Evolutionary conservation across 805 yeast genomes (phyloP).

Genomic region (Blastobotrys peoriensis): DNA sequence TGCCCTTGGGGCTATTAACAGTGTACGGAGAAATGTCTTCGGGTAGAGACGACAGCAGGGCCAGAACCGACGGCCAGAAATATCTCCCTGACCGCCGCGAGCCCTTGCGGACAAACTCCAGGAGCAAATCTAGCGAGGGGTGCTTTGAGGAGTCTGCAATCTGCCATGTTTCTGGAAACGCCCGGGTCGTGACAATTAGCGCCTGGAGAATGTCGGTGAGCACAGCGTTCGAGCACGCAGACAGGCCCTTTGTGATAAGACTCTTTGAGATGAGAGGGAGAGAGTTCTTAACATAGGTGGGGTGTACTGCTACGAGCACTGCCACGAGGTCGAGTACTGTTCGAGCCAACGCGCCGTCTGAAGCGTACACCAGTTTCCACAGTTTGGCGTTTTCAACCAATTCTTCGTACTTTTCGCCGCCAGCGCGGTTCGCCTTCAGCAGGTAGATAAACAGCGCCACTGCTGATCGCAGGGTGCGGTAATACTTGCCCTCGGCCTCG

Average conservation of each 20-base stretch:
- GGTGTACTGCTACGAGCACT: constrained; percentile 23
- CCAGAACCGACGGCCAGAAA: constrained; percentile 20
- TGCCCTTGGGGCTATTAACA: constrained; percentile 2
- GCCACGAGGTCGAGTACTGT: constrained; percentile 36
- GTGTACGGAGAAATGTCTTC: constrained; percentile 13
- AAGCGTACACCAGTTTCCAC: constrained; percentile 39
- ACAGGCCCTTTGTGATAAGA: constrained; percentile 19
- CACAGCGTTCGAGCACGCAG: constrained; percentile 12
- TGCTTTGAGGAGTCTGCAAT: constrained; percentile 12
- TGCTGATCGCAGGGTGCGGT: constrained; percentile 48
- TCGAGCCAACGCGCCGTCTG: constrained; percentile 39
- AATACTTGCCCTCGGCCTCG: constrained; percentile 60
- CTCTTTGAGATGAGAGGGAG: constrained; percentile 11
- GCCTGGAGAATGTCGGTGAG: constrained; percentile 27
- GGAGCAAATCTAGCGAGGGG: constrained; percentile 17
- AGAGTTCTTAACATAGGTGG: constrained; percentile 11
- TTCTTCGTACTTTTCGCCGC: constrained; percentile 20
- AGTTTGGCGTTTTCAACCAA: constrained; percentile 39
- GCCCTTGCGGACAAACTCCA: constrained; percentile 13
- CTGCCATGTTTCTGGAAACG: constrained; percentile 30
- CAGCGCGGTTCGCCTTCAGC: constrained; percentile 13
- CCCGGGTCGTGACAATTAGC: constrained; percentile 39
- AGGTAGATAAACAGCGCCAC: constrained; percentile 41
- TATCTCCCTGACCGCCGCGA: constrained; percentile 11
- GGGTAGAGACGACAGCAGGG: constrained; percentile 16